Percentiles rank a stretch among this genome's conserved stretches.
Conservation (phyloP, 2,329 filamentous ascomycete species). For the Drechmeria coniospora region DNA sequence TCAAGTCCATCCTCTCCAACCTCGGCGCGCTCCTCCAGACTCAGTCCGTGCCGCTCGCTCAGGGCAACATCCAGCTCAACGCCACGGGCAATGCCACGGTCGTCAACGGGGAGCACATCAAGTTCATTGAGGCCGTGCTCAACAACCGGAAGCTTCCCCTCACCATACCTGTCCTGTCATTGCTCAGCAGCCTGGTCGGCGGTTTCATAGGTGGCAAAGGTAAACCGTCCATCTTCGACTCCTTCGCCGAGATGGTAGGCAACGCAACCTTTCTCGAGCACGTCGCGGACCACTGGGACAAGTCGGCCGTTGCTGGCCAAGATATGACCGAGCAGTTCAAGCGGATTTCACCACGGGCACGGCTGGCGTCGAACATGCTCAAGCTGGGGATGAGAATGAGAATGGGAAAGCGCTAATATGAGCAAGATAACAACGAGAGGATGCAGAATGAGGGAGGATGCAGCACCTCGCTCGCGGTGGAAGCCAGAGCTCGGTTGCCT, state of each 20-base stretch:
- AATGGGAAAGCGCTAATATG: too few species aligned
- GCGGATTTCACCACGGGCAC: background rate
- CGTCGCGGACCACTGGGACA: slow-evolving; percentile 19
- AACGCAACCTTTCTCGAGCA: slow-evolving; percentile 24
- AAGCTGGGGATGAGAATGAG: slow-evolving; percentile 1
- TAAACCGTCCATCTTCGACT: slow-evolving; percentile 14
- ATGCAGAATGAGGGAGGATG: background rate
- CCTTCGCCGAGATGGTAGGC: slow-evolving; percentile 21
- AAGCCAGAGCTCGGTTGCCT: too few species aligned
- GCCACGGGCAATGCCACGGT: slow-evolving; percentile 25
- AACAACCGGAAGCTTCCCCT: slow-evolving; percentile 21
- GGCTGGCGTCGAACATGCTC: background rate
- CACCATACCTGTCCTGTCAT: slow-evolving; percentile 20
- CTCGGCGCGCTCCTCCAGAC: slow-evolving; percentile 21
- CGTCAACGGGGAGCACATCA: slow-evolving; percentile 25
- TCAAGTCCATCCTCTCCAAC: slow-evolving; percentile 25
- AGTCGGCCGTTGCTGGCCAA: slow-evolving; percentile 3
- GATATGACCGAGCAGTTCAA: background rate
- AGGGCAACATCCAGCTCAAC: slow-evolving; percentile 25
- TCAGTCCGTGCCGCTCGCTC: slow-evolving; percentile 19
- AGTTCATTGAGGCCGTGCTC: slow-evolving; percentile 27
- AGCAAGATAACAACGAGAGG: too few species aligned
- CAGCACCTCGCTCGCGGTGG: too few species aligned
- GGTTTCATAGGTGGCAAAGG: slow-evolving; percentile 16
- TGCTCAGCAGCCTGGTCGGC: slow-evolving; percentile 21